Percentiles rank a stretch among this genome's conserved stretches.
phyloP scores from a whole-genome alignment of 768 basidiomycete species.

The Russula brevipes region DNA sequence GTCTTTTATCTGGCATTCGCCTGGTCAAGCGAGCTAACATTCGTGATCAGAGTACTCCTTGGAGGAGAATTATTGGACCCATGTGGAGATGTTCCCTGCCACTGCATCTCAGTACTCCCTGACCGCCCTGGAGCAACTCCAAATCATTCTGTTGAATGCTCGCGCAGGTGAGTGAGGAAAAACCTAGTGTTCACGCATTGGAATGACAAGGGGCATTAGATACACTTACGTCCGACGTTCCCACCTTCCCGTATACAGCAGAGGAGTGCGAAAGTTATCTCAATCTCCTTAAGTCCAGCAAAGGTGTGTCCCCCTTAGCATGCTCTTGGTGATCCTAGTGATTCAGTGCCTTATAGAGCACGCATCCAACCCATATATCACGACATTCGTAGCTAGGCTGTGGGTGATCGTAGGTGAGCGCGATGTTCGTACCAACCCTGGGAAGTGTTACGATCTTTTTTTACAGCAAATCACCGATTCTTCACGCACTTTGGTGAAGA shows the following conservation, averaged over 20 bases:
- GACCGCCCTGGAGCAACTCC: too few relatives aligned
- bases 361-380: not conserved
- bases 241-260: constrained; percentile 15
- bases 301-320: not conserved
- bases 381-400: not conserved
- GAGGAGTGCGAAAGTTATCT: not conserved
- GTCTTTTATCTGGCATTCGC: too few relatives aligned
- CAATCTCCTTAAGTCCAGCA: constrained; percentile 1
- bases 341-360: not conserved
- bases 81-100: too few relatives aligned
- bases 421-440: not conserved
- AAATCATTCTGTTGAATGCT: too few relatives aligned
- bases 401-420: constrained; percentile 13
- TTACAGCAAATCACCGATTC: constrained; percentile 13
- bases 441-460: not conserved
- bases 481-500: constrained; percentile 9
- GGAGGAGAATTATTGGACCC: too few relatives aligned
- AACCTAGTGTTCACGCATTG: not conserved
- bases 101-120: too few relatives aligned
- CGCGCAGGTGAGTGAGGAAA: not conserved
- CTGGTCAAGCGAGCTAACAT: too few relatives aligned
- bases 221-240: constrained; percentile 2
- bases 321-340: not conserved
- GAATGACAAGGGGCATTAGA: constrained; percentile 2
- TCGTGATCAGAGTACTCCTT: too few relatives aligned